These are phyloP conservation scores for Spatholobus suberectus DNA, from an alignment of 306 rosid genomes.

Conservation along the genomic window DNA sequence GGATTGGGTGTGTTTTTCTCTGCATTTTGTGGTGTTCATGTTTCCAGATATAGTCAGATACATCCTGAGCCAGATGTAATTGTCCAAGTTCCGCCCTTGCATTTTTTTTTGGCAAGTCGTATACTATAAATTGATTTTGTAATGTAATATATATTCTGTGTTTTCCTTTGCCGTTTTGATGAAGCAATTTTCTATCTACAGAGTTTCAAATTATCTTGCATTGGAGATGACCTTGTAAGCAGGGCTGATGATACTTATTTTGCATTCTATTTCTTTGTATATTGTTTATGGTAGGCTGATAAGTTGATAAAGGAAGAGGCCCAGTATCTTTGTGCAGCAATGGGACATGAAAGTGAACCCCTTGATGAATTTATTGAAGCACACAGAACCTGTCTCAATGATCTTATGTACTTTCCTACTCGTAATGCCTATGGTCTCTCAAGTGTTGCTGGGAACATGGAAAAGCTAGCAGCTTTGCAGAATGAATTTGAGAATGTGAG, in stretches of 20 bases:
- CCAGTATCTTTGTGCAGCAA: constrained; percentile 65
- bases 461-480: constrained; percentile 79
- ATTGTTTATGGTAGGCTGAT: constrained; percentile 67
- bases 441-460: constrained; percentile 81
- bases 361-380: constrained; percentile 86
- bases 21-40: constrained; percentile 8
- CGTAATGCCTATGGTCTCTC: constrained; percentile 78
- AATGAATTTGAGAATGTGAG: constrained; percentile 68
- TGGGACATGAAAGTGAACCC: constrained; percentile 84
- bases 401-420: constrained; percentile 80
- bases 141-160: neutral
- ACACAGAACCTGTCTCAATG: constrained; percentile 74
- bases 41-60: neutral
- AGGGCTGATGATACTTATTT: neutral
- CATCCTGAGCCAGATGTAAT: constrained; percentile 1
- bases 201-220: neutral
- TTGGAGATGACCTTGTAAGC: neutral
- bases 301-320: constrained; percentile 72
- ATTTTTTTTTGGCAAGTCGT: neutral
- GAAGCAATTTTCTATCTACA: neutral
- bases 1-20: neutral
- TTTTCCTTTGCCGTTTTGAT: neutral
- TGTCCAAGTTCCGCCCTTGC: neutral
- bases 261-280: neutral
- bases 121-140: neutral